These are phyloP conservation scores for Candida ulmi DNA, from an alignment of 805 yeast genomes.

Conservation along the genomic window DNA sequence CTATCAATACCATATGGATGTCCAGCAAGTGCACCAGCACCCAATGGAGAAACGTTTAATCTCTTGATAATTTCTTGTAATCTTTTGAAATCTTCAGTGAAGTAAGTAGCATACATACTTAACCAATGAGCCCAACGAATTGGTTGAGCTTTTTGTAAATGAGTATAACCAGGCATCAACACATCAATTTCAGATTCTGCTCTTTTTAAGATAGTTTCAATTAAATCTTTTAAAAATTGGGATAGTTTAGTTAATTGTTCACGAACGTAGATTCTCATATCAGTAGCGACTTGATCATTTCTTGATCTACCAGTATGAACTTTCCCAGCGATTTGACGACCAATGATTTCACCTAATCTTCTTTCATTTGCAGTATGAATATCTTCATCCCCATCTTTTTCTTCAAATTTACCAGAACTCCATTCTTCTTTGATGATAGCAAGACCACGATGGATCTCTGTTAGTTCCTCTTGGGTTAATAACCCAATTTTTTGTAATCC, in stretches of 20 bases:
- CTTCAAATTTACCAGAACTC: conserved; percentile 62
- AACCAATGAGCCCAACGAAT: conserved; percentile 99
- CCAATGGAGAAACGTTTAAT: conserved; percentile 85
- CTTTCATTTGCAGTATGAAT: conserved; percentile 99
- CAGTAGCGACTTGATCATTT: conserved; percentile 99
- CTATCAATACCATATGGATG: conserved; percentile 99
- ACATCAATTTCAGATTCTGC: conserved; percentile 84
- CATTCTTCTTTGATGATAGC: conserved; percentile 72
- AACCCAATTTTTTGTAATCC: conserved; percentile 80
- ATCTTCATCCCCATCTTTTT: conserved; percentile 90
- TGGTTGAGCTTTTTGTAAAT: conserved; percentile 97
- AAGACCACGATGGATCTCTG: conserved; percentile 80
- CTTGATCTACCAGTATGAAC: conserved; percentile 99
- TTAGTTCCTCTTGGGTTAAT: conserved; percentile 64
- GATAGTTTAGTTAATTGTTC: conserved; percentile 58
- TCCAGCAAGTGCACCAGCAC: conserved; percentile 98
- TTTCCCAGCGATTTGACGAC: conserved; percentile 89
- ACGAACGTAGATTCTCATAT: conserved; percentile 91
- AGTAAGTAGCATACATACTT: conserved; percentile 89
- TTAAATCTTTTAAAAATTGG: conserved; percentile 52
- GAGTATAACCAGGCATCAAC: conserved; percentile 99
- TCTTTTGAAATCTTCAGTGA: conserved; percentile 85
- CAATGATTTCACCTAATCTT: conserved; percentile 93
- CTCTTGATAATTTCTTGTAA: conserved; percentile 74
- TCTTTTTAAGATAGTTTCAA: conserved; percentile 62